Evolutionary conservation across 768 basidiomycete species (phyloP).

Genomic region (Kwoniella newhampshirensis): DNA sequence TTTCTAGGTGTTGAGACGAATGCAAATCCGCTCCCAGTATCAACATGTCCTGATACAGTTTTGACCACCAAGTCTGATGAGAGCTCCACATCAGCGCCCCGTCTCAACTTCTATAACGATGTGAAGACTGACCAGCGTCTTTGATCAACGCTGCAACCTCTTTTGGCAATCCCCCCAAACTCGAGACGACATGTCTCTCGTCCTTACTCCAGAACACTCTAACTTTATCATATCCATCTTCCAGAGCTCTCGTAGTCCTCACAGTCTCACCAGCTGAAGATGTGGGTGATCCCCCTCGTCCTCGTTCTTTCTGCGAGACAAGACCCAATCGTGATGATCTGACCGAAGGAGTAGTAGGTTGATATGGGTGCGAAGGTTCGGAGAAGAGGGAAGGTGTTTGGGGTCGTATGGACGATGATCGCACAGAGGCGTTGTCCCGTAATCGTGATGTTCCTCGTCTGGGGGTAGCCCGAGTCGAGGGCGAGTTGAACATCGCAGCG

Average conservation of each 20-base stretch:
- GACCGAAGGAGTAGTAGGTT: slow-evolving; percentile 30
- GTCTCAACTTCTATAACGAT: not conserved
- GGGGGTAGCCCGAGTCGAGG: slow-evolving; percentile 35
- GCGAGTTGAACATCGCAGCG: slow-evolving; percentile 39
- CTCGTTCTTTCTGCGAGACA: slow-evolving; percentile 1
- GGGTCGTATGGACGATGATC: slow-evolving; percentile 12
- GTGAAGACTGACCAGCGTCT: slow-evolving; percentile 30
- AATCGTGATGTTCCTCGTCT: slow-evolving; percentile 14
- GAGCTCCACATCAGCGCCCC: not conserved
- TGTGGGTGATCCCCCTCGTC: slow-evolving; percentile 26
- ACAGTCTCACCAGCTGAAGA: slow-evolving; percentile 41
- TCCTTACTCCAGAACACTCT: slow-evolving; percentile 34
- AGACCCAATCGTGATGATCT: slow-evolving; percentile 18
- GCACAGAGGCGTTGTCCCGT: slow-evolving; percentile 14
- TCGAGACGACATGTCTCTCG: slow-evolving; percentile 27
- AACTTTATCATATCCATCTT: slow-evolving; percentile 17
- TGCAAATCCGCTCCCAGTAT: slow-evolving; percentile 48
- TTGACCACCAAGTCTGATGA: slow-evolving; percentile 29
- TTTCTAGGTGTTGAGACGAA: slow-evolving; percentile 34
- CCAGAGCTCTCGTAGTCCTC: slow-evolving; percentile 18
- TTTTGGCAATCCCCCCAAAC: slow-evolving; percentile 32
- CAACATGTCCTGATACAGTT: slow-evolving; percentile 35
- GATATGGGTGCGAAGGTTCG: slow-evolving; percentile 20
- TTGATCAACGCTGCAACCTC: slow-evolving; percentile 38
- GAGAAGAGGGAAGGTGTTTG: slow-evolving; percentile 33